phyloP scores from a whole-genome alignment of 169 alveolate genomes.

The Plasmodium falciparum region DNA sequence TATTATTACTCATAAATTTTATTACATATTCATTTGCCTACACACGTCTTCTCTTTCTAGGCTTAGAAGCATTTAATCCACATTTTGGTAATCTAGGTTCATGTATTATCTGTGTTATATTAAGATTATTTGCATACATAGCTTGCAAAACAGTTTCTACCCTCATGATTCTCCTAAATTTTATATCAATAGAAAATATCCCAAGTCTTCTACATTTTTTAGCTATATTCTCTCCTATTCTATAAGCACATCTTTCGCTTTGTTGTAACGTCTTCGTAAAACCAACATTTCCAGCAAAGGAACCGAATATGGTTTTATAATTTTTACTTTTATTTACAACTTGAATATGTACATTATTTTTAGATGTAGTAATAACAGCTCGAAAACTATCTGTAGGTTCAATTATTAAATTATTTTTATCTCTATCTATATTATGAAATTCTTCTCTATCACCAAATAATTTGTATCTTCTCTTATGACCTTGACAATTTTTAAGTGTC shows the following conservation, averaged over 20 bases:
- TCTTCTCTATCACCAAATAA: slow-evolving; percentile 80
- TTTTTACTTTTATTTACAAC: slow-evolving; percentile 86
- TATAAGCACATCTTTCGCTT: slow-evolving; percentile 88
- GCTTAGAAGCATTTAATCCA: slow-evolving; percentile 88
- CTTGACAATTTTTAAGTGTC: slow-evolving; percentile 76
- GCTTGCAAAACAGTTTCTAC: slow-evolving; percentile 90
- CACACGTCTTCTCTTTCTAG: slow-evolving; percentile 89
- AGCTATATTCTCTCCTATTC: slow-evolving; percentile 91
- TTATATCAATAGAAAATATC: slow-evolving; percentile 84
- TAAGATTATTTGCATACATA: slow-evolving; percentile 88
- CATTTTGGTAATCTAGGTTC: slow-evolving; percentile 90
- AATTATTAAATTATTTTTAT: slow-evolving; percentile 85
- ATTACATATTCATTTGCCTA: slow-evolving; percentile 12
- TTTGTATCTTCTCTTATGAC: slow-evolving; percentile 68
- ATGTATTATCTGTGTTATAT: slow-evolving; percentile 87
- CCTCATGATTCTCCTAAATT: slow-evolving; percentile 88
- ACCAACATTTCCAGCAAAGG: slow-evolving; percentile 92
- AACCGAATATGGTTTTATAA: slow-evolving; percentile 87
- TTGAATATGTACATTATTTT: slow-evolving; percentile 91
- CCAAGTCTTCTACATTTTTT: slow-evolving; percentile 91
- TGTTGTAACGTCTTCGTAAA: slow-evolving; percentile 87
- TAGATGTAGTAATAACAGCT: slow-evolving; percentile 87
- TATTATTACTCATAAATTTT: neutral
- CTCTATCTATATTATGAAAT: slow-evolving; percentile 91
- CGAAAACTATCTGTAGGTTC: slow-evolving; percentile 90